A percentile compares a stretch with the other conserved stretches of the same genome.
Conservation (phyloP, 192 early-diverging fungal species). For the Dissophora ornata region DNA sequence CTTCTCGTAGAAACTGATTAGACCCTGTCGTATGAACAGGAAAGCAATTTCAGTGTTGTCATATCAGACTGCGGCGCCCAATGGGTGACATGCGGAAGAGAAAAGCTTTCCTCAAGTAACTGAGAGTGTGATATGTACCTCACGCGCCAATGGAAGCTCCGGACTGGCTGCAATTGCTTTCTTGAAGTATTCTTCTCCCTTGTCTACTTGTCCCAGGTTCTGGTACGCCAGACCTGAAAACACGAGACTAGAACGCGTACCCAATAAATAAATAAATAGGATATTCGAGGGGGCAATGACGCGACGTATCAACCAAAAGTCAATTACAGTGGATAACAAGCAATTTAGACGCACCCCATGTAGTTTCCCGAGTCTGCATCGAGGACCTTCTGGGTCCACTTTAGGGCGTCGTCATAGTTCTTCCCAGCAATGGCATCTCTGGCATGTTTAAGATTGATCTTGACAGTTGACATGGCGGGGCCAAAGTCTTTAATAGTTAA, state of each 20-base stretch:
- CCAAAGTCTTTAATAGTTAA: neutral
- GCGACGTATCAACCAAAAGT: too few species aligned
- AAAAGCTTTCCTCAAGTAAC: too few species aligned
- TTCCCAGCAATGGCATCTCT: slow-evolving; percentile 60
- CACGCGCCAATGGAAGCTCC: slow-evolving; percentile 72
- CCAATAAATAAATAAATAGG: too few species aligned
- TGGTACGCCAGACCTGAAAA: slow-evolving; percentile 77
- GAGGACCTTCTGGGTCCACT: slow-evolving; percentile 59
- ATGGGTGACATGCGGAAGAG: too few species aligned
- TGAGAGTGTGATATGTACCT: slow-evolving; percentile 54
- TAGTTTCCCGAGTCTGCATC: slow-evolving; percentile 64
- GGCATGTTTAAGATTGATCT: slow-evolving; percentile 60
- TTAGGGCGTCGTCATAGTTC: slow-evolving; percentile 64
- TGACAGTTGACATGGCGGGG: slow-evolving; percentile 42
- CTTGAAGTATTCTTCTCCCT: slow-evolving; percentile 68
- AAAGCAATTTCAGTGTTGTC: neutral
- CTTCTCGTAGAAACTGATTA: slow-evolving; percentile 73
- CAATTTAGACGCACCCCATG: slow-evolving; percentile 58
- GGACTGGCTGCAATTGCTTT: slow-evolving; percentile 67
- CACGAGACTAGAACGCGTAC: slow-evolving; percentile 54
- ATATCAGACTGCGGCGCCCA: slow-evolving; percentile 9
- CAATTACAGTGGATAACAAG: neutral
- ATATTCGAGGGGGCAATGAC: too few species aligned
- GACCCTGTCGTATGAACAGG: slow-evolving; percentile 47
- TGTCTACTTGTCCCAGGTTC: slow-evolving; percentile 64